These are phyloP conservation scores for Coprinellus aureogranulatus DNA, from an alignment of 768 basidiomycete genomes.

Conservation along the genomic window DNA sequence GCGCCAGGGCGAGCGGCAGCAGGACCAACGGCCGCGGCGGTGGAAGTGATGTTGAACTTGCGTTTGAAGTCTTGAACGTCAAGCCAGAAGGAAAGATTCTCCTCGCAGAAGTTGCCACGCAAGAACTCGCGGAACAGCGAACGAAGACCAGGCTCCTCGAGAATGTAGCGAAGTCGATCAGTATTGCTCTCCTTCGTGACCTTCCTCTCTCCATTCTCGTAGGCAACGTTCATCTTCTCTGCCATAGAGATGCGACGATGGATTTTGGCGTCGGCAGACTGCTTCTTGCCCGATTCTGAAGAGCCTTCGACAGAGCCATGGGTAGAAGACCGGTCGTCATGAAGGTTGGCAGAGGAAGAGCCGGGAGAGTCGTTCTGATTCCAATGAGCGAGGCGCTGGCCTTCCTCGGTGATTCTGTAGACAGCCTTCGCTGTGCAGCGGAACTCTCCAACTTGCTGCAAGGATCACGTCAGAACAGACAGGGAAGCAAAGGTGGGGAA, in stretches of 20 bases:
- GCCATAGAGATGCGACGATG: slow-evolving; percentile 77
- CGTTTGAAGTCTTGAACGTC: slow-evolving; percentile 97
- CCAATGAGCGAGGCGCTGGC: slow-evolving; percentile 84
- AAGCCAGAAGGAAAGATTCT: slow-evolving; percentile 96
- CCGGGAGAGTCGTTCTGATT: slow-evolving; percentile 63
- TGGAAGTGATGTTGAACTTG: slow-evolving; percentile 93
- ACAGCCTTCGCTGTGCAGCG: slow-evolving; percentile 93
- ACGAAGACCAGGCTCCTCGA: slow-evolving; percentile 88
- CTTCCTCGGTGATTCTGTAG: slow-evolving; percentile 93
- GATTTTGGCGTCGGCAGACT: slow-evolving; percentile 52
- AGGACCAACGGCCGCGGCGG: slow-evolving; percentile 65
- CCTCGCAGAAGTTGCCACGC: slow-evolving; percentile 93
- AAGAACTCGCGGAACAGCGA: slow-evolving; percentile 93
- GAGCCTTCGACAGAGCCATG: slow-evolving; percentile 43
- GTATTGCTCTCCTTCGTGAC: slow-evolving; percentile 83
- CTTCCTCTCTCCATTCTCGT: slow-evolving; percentile 55
- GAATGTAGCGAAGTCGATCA: slow-evolving; percentile 84
- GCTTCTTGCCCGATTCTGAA: slow-evolving; percentile 25
- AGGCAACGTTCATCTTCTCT: slow-evolving; percentile 62
- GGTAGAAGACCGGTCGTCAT: slow-evolving; percentile 58
- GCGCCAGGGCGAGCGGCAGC: slow-evolving; percentile 30
- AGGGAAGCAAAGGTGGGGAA: slow-evolving; percentile 10
- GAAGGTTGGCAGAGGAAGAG: slow-evolving; percentile 62
- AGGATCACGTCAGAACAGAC: slow-evolving; percentile 14
- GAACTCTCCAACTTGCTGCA: slow-evolving; percentile 90